Base-by-base conservation (phyloP, 805 yeast species). In the Candida germanica region DNA sequence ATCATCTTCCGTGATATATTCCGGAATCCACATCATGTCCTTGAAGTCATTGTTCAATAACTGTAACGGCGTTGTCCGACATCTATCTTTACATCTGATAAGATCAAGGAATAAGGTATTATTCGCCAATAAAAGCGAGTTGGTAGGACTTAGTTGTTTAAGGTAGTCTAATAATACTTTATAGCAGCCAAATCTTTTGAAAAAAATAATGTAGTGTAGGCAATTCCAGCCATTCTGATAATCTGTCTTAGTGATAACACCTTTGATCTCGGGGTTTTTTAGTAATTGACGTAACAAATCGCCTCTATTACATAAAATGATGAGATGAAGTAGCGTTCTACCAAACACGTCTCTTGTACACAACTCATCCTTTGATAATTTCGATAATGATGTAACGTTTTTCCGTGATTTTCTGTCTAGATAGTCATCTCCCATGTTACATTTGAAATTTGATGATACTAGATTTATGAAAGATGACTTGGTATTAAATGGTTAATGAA, bases 211-310 rank as follows among this genome's bases (percentile, higher is more conserved):
- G 41, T 79, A 74, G 56, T 89, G 96, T 19, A 89, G 64, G 17
- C 87, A 77, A 28, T 85, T 83, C 83, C 94, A 88, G 2, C 87
- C 83, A 51, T 77, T 86, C 56, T 88, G 96, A 35, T 64, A 64
- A 55, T 89, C 96, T 2, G 66, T 58, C 0, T 59, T 47, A 2
- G 70, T 46, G 35, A 68, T 26, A 2, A 62, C 40, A n/a, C 36
- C 31, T 33, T 79, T 77, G 15, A 74, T 50, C 12, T 71, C 68
- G 6, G 71, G 67, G 43, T 73, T 71, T 35, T 64, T 66, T 26
- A 83, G 55, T 6, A 83, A 44, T 15, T 62, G 61, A 6, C 58
- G 49, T 12, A 84, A 58, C 17, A 66, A 51, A 37, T 73, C 77
- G 31, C 59, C 52, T 31, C 77, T 62, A 42, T 80, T 77, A 29